phyloP scores from a whole-genome alignment of 2,329 filamentous ascomycete genomes.

The Botrytis byssoidea region DNA sequence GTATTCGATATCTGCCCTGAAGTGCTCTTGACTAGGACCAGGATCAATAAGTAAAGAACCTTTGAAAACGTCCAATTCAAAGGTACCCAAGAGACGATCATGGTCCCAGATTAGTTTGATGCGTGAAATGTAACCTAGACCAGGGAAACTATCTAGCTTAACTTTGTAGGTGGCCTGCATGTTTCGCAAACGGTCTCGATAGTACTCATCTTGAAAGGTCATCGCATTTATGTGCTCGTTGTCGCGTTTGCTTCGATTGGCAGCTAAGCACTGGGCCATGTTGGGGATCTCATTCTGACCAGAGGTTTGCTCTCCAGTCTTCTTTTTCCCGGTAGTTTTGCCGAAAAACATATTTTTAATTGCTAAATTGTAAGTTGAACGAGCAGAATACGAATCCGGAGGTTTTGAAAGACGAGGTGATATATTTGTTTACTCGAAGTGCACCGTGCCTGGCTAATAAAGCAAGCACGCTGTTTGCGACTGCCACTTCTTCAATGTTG shows the following conservation, averaged over 20 bases:
- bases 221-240: constrained; percentile 3
- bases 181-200: constrained; percentile 8
- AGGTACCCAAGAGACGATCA: constrained; percentile 8
- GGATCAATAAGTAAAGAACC: constrained; percentile 8
- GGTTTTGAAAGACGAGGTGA: neutral
- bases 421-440: neutral
- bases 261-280: neutral
- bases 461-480: neutral
- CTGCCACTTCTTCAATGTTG: neutral
- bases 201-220: constrained; percentile 3
- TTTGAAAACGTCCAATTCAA: neutral
- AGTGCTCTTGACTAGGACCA: constrained; percentile 8
- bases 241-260: constrained; percentile 3
- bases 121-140: constrained; percentile 1
- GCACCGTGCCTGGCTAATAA: neutral
- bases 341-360: neutral
- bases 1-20: constrained; percentile 12
- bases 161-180: constrained; percentile 14
- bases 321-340: neutral
- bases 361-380: neutral
- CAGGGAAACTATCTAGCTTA: neutral
- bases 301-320: neutral
- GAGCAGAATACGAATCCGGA: neutral
- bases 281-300: neutral
- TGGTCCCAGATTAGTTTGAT: constrained; percentile 16